Percentiles rank a stretch among this genome's conserved stretches.
phyloP scores from a whole-genome alignment of 768 basidiomycete species.

The Tricholoma sp. region DNA sequence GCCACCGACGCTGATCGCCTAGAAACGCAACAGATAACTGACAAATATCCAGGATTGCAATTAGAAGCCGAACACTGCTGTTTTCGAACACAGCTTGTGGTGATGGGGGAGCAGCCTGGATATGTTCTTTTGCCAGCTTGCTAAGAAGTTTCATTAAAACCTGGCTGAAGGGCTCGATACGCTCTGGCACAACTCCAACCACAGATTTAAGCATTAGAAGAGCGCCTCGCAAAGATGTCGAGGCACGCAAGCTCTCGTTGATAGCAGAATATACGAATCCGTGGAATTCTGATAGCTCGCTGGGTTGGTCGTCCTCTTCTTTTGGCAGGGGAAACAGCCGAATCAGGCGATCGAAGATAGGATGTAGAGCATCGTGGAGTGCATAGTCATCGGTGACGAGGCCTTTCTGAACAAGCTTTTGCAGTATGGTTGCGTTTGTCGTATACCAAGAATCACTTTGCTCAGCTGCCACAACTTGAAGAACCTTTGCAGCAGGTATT shows the following conservation, averaged over 20 bases:
- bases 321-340: constrained; percentile 72
- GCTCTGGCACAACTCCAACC: constrained; percentile 73
- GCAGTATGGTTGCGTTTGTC: constrained; percentile 64
- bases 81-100: constrained; percentile 43
- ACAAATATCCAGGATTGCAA: constrained; percentile 82
- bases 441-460: constrained; percentile 82
- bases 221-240: constrained; percentile 68
- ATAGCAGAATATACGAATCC: constrained; percentile 70
- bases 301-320: constrained; percentile 71
- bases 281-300: constrained; percentile 75
- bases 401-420: constrained; percentile 84
- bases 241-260: constrained; percentile 73
- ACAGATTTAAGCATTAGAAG: constrained; percentile 86
- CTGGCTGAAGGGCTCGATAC: constrained; percentile 74
- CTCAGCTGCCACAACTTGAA: constrained; percentile 80
- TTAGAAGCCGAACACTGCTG: constrained; percentile 61
- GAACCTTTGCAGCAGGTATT: constrained; percentile 78
- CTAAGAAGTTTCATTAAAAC: constrained; percentile 79
- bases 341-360: constrained; percentile 78
- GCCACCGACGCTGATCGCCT: constrained; percentile 79
- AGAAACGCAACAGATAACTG: constrained; percentile 75
- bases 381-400: constrained; percentile 72
- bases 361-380: constrained; percentile 78
- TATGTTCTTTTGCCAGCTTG: constrained; percentile 85
- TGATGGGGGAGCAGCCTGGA: constrained; percentile 45